These are phyloP conservation scores for Salvia rosmarinus DNA, from an alignment of 257 asterid species.

Conservation along the genomic window DNA sequence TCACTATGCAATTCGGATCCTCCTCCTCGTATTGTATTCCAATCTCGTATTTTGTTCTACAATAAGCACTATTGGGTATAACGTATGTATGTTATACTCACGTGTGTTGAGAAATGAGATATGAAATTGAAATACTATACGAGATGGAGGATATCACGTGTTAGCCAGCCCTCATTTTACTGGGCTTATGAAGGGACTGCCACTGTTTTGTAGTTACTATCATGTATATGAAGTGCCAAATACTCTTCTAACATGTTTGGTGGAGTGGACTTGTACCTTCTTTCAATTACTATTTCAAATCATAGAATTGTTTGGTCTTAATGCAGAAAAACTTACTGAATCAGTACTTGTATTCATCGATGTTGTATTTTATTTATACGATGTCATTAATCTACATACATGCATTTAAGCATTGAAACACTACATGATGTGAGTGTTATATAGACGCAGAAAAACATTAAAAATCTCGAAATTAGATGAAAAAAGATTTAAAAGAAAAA, in stretches of 20 bases:
- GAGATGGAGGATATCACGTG: conserved; percentile 3
- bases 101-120: neutral
- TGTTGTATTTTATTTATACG: neutral
- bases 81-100: neutral
- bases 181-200: conserved; percentile 35
- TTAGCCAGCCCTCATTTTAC: conserved; percentile 38
- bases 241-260: conserved; percentile 27
- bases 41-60: neutral
- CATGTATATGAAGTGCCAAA: neutral
- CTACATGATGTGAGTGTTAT: neutral
- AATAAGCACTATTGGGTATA: neutral
- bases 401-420: neutral
- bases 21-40: neutral
- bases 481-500: neutral
- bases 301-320: neutral
- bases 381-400: neutral
- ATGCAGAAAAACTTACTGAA: neutral
- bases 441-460: neutral
- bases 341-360: neutral
- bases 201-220: conserved; percentile 7
- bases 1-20: neutral
- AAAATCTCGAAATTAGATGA: neutral
- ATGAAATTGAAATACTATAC: conserved; percentile 13
- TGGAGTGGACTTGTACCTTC: conserved; percentile 14
- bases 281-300: neutral